Percentiles rank a stretch among this genome's conserved stretches.
Conservation (phyloP, 768 basidiomycete genomes). For the Phlebiopsis flavidoalba region DNA sequence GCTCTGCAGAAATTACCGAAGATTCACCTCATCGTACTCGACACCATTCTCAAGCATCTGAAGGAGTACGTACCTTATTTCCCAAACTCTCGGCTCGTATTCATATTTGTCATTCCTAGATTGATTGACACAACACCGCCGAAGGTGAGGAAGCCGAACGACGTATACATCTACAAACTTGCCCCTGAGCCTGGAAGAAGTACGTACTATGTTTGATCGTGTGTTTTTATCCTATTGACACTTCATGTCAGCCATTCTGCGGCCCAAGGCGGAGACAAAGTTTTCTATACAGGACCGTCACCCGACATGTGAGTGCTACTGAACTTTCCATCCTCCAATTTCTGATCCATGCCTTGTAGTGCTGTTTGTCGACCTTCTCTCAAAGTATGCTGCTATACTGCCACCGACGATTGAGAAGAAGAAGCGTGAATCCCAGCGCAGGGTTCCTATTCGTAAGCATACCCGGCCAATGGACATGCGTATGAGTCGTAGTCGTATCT, state of each 20-base stretch:
- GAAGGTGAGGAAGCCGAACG: constrained; percentile 57
- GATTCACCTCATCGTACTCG: constrained; percentile 77
- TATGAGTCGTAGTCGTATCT: constrained; percentile 72
- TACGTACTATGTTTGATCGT: constrained; percentile 34
- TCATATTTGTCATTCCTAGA: constrained; percentile 29
- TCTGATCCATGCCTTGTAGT: constrained; percentile 35
- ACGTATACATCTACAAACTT: constrained; percentile 83
- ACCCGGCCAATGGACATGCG: constrained; percentile 89
- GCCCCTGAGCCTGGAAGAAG: constrained; percentile 83
- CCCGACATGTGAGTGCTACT: constrained; percentile 53
- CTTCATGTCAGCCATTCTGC: constrained; percentile 48
- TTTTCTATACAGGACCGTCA: constrained; percentile 90
- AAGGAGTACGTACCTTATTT: constrained; percentile 44
- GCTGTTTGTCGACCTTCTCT: constrained; percentile 81
- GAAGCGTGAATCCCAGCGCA: constrained; percentile 83
- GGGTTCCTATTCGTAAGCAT: constrained; percentile 76
- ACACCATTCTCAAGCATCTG: constrained; percentile 73
- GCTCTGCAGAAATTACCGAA: constrained; percentile 70
- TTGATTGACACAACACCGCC: constrained; percentile 59
- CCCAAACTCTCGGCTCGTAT: background rate
- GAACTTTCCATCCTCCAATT: background rate
- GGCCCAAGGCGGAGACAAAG: constrained; percentile 79
- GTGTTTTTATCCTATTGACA: background rate
- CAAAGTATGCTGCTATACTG: constrained; percentile 66
- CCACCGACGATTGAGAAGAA: constrained; percentile 82